Evolutionary conservation across 164 flowering plant genomes (phyloP).

Genomic region (Vitis amurensis): DNA sequence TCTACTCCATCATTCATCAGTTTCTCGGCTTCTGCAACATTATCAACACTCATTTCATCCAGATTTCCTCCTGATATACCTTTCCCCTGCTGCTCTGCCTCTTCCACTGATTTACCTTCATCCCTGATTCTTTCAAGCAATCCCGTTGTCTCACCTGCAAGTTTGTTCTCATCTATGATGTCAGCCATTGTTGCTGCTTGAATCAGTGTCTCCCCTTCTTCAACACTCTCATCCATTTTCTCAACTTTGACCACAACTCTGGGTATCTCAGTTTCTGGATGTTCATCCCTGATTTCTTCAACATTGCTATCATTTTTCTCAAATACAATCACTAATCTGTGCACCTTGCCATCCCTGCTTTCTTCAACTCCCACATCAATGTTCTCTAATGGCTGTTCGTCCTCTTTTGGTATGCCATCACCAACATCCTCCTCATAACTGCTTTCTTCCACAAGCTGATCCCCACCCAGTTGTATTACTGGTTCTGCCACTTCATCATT

Average conservation of each 20-base stretch:
- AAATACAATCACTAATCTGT: neutral
- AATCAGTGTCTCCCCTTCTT: neutral
- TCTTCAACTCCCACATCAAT: neutral
- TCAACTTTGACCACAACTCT: conserved; percentile 3
- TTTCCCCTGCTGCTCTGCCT: neutral
- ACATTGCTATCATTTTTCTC: conserved; percentile 1
- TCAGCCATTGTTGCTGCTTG: neutral
- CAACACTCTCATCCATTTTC: neutral
- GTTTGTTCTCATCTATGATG: conserved; percentile 13
- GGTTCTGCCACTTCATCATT: too few species aligned
- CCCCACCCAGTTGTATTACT: neutral
- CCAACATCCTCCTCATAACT: conserved; percentile 7
- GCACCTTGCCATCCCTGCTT: neutral
- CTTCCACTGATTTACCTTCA: conserved; percentile 4
- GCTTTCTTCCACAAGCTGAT: conserved; percentile 6
- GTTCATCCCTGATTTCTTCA: neutral
- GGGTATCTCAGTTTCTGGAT: neutral
- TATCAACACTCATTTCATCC: neutral
- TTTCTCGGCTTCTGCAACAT: neutral
- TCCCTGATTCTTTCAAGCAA: conserved; percentile 16
- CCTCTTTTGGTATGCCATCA: neutral
- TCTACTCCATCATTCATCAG: neutral
- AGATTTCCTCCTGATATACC: neutral
- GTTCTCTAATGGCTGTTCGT: neutral
- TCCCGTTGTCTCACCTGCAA: conserved; percentile 8